Percentiles rank a stretch among this genome's conserved stretches.
Conservation (phyloP, 371 early-diverging fungal species). For the Neoconidiobolus thromboides region DNA sequence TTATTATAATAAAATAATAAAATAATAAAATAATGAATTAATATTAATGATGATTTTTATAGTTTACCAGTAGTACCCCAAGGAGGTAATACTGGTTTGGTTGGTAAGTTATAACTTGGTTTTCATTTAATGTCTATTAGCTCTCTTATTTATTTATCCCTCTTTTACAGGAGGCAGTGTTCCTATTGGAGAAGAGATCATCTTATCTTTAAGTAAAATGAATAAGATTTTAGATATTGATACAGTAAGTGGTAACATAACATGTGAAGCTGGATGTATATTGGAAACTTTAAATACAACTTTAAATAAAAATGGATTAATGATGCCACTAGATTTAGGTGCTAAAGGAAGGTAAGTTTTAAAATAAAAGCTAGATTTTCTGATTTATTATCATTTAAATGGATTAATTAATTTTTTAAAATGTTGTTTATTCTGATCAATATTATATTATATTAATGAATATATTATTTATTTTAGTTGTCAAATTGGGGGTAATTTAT, state of each 20-base stretch:
- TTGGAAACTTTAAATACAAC: conserved; percentile 64
- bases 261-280: conserved; percentile 76
- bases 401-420: background rate
- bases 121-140: background rate
- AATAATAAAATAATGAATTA: background rate
- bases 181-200: conserved; percentile 85
- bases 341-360: conserved; percentile 60
- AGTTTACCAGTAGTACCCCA: conserved; percentile 87
- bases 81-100: conserved; percentile 90
- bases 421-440: too few relatives aligned
- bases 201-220: conserved; percentile 55
- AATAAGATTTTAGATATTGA: conserved; percentile 61
- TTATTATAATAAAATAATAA: too few relatives aligned
- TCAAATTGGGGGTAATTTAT: conserved; percentile 87
- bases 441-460: too few relatives aligned
- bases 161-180: conserved; percentile 55
- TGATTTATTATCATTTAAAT: background rate
- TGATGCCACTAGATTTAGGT: conserved; percentile 85
- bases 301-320: conserved; percentile 52
- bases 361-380: background rate
- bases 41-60: background rate
- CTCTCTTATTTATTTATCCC: background rate
- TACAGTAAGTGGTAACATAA: conserved; percentile 49
- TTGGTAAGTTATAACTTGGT: conserved; percentile 13
- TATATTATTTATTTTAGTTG: conserved; percentile 17